phyloP scores from a whole-genome alignment of 2,329 filamentous ascomycete genomes.

The Botrytis aclada region DNA sequence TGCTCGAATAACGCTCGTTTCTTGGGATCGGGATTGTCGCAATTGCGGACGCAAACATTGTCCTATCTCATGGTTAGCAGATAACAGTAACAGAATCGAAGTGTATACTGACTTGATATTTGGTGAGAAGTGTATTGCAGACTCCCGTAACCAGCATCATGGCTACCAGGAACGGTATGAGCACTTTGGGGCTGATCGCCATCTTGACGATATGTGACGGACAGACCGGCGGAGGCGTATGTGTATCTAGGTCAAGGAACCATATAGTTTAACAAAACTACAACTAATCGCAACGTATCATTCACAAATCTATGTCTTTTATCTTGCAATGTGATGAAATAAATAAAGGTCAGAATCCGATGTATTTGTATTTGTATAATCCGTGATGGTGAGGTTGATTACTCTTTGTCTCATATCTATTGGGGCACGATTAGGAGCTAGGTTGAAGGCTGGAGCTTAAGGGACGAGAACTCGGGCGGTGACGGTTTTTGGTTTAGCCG shows the following conservation, averaged over 20 bases:
- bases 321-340: not conserved
- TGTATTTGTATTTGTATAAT: conserved; percentile 4
- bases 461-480: not conserved
- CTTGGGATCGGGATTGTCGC: conserved; percentile 64
- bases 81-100: not conserved
- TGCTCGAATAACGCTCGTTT: conserved; percentile 80
- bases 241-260: conserved; percentile 4
- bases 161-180: conserved; percentile 81
- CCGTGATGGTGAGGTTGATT: not conserved
- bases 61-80: conserved; percentile 54
- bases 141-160: conserved; percentile 98
- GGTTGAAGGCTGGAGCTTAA: not conserved
- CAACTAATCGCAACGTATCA: not conserved
- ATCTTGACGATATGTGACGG: conserved; percentile 11
- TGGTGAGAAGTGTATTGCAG: conserved; percentile 95
- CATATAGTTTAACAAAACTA: not conserved
- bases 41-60: conserved; percentile 94
- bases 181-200: conserved; percentile 12
- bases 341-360: not conserved
- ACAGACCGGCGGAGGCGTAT: not conserved
- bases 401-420: conserved; percentile 14
- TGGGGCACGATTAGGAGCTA: conserved; percentile 1
- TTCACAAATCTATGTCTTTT: not conserved
- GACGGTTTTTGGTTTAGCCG: not conserved
- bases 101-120: conserved; percentile 71